Evolutionary conservation across 352 stramenopile species (phyloP), one percentile per base, ranked within the genome.

Genomic region (Sclerospora graminicola): DNA sequence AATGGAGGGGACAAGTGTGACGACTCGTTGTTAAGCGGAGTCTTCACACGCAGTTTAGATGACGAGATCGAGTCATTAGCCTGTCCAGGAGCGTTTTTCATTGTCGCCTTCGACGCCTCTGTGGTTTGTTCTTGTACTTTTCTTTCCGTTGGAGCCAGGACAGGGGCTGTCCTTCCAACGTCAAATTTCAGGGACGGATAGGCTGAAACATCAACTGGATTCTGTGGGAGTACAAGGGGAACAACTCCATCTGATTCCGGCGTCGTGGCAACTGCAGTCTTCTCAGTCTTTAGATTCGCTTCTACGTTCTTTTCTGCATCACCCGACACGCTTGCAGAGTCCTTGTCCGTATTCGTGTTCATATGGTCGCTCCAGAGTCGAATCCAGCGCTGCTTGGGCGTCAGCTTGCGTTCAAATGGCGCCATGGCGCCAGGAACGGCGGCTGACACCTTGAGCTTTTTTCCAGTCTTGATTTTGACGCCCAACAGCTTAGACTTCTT

Each of bases 321-420:
- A 16, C 57, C 53, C 5, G 23, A 45, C 8, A 26, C 44, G 20
- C 41, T 63, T 9, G 43, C 42, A 10, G 31, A 18, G 31, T 61
- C 36, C 34, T 41, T 57, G 8, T 64, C 46, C 26, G 46, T 53
- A 8, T 14, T 21, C 2, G 33, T 52, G 30, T 62, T 61, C 39
- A 66, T 29, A 50, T 88, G 63, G 11, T 66, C 62, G 26, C 57
- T 84, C 77, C 77, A 89, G 4, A 66, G 46, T 55, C 78, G 69
- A 35, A 89, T 86, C 77, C 77, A 89, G 41, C 67, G 66, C 60
- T 84, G 78, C 61, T 89, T 86, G 40, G 74, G 77, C 42, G 77
- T 84, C 11, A 84, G 52, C 20, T 64, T 69, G 15, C 57, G 51
- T 27, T 63, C 59, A 14, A 60, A 41, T 31, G 45, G 23, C 15